Percentiles rank a stretch among this genome's conserved stretches.
These are phyloP conservation scores for Corchorus olitorius DNA, from an alignment of 345 rosid genomes.

Conservation along the genomic window DNA sequence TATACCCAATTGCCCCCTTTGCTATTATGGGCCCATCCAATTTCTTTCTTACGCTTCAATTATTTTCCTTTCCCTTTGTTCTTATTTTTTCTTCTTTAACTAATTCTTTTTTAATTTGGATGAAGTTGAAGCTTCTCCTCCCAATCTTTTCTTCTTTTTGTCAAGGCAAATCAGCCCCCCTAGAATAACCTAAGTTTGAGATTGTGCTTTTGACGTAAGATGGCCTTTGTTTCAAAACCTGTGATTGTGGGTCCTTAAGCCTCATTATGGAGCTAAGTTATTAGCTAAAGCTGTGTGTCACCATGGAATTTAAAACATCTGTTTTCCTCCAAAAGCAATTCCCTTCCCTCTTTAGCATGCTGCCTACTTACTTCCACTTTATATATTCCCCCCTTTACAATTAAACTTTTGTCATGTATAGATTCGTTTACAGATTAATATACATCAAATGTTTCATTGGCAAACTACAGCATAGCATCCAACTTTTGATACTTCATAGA, in stretches of 20 bases:
- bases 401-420: background rate
- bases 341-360: background rate
- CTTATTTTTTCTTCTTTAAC: background rate
- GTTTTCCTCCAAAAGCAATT: background rate
- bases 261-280: no score
- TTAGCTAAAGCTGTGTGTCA: constrained; percentile 9
- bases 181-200: constrained; percentile 21
- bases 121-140: background rate
- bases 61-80: background rate
- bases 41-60: background rate
- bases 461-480: background rate
- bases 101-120: background rate
- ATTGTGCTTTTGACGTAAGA: constrained; percentile 27
- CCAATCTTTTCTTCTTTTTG: constrained; percentile 14
- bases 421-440: background rate
- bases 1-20: constrained; percentile 12
- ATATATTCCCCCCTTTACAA: background rate
- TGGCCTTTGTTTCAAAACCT: background rate
- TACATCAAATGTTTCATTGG: background rate
- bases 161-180: constrained; percentile 17
- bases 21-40: constrained; percentile 22
- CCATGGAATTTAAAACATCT: background rate
- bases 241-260: background rate
- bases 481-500: no score
- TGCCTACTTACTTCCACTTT: background rate